Evolutionary conservation across 2,329 filamentous ascomycete species (phyloP), one percentile per base, ranked within the genome.

Genomic region (Massarina eburnea): DNA sequence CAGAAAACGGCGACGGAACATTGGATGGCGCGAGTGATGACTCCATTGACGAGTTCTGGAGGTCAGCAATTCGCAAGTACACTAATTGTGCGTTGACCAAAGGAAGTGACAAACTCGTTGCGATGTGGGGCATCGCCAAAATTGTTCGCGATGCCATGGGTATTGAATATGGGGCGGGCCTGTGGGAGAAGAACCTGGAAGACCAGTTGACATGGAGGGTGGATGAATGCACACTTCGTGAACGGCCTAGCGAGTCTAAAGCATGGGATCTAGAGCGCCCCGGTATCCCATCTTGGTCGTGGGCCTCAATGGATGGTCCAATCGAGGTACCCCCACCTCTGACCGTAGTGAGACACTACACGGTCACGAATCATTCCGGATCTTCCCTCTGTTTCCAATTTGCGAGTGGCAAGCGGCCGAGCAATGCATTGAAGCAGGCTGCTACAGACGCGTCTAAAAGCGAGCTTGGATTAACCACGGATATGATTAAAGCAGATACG

Each of bases 101-200:
- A 0, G 48, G 50, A 2, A 41, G 20, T 1, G 62, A 66, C 34
- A 64, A 63, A 39, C 33, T 52, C 0, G 46, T 59, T 5, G 61
- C 62, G 4, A 49, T 64, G 12, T 66, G 57, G 61, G 55, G 62
- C n/a, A 58, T 66, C 7, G 62, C 61, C 5, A 64, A 62, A 30
- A 45, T 61, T 7, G 46, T 64, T 10, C 49, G 57, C 2, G 62
- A 64, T 24, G 49, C 30, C 14, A 42, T 61, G 17, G 33, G 37
- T 2, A 49, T 47, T 8, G 51, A 54, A 32, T 66, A 62, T 30
- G 59, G 41, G 2, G 50, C 21, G 3, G 62, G 62, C 1, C 24
- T 66, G 14, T 65, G 60, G 59, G 48, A 56, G 41, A 20, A 50
- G 3, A 46, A 54, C 26, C 43, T 65, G 0, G 58, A 59, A 41